Percentiles rank a stretch among this genome's conserved stretches.
Evolutionary conservation across 306 rosid species (phyloP).

Genomic region (Corylus heterophylla): DNA sequence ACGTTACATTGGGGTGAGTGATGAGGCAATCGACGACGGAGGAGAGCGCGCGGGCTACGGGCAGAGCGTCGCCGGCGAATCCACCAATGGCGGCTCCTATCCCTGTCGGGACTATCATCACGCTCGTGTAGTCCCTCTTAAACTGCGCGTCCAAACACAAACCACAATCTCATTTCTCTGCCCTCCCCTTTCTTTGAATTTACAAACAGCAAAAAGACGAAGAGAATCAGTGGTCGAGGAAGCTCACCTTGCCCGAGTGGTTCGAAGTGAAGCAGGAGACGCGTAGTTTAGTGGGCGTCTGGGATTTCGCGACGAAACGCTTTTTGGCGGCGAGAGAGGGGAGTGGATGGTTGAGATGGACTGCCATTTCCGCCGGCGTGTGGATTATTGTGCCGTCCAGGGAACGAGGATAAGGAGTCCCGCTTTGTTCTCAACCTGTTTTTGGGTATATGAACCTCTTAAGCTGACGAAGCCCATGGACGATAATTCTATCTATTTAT

Average conservation of each 20-base stretch:
- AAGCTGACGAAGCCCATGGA: too few species aligned
- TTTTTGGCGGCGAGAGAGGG: constrained; percentile 20
- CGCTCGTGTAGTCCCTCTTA: constrained; percentile 75
- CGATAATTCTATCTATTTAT: too few species aligned
- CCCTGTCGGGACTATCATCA: constrained; percentile 85
- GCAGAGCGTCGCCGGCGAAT: constrained; percentile 83
- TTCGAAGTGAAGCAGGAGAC: constrained; percentile 42
- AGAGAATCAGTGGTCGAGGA: background rate
- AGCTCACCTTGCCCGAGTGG: constrained; percentile 46
- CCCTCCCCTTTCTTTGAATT: background rate
- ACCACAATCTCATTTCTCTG: background rate
- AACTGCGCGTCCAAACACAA: constrained; percentile 41
- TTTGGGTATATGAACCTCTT: too few species aligned
- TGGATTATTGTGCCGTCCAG: background rate
- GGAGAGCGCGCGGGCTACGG: constrained; percentile 80
- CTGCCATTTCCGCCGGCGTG: constrained; percentile 34
- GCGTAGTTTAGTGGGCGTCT: constrained; percentile 11
- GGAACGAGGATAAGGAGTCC: background rate
- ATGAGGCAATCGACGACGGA: constrained; percentile 83
- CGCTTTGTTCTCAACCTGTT: too few species aligned
- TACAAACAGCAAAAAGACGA: background rate
- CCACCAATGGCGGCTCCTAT: constrained; percentile 89
- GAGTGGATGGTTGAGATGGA: constrained; percentile 37
- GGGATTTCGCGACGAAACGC: constrained; percentile 14
- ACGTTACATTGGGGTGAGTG: constrained; percentile 69